These are phyloP conservation scores for Carex sylvatica DNA, from an alignment of 202 grass and related monocot genomes.

Conservation along the genomic window DNA sequence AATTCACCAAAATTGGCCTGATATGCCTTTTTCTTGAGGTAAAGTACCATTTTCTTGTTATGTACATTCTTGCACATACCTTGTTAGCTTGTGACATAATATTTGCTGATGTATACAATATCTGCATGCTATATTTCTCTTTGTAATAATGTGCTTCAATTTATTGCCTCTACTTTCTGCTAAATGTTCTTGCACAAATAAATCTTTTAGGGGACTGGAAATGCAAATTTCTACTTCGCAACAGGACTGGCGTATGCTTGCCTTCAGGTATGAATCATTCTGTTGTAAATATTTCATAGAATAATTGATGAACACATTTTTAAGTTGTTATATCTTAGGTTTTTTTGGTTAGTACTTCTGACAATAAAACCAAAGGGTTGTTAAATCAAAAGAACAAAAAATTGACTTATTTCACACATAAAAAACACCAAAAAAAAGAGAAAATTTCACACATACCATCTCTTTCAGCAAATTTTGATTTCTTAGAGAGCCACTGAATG, in stretches of 20 bases:
- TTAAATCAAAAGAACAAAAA: not conserved
- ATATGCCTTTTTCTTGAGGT: not conserved
- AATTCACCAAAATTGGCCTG: not conserved
- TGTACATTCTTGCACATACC: not conserved
- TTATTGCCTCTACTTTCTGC: not conserved
- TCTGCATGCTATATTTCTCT: not conserved
- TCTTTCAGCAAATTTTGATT: too few species aligned
- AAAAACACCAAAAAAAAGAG: too few species aligned
- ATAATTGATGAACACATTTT: not conserved
- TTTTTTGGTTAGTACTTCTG: not conserved
- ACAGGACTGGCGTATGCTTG: constrained; percentile 91
- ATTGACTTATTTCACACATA: too few species aligned
- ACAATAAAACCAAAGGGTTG: not conserved
- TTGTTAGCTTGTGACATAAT: not conserved
- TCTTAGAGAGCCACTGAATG: too few species aligned
- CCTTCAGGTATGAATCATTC: constrained; percentile 63
- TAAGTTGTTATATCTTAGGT: not conserved
- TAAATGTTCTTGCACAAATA: constrained; percentile 13
- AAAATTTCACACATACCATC: too few species aligned
- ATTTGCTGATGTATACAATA: not conserved
- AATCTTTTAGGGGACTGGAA: constrained; percentile 86
- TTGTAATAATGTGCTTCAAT: not conserved
- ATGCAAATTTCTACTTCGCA: constrained; percentile 96
- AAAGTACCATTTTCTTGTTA: not conserved
- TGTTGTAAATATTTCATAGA: constrained; percentile 3